phyloP scores from a whole-genome alignment of 2,329 filamentous ascomycete genomes.

The Canariomyces notabilis region DNA sequence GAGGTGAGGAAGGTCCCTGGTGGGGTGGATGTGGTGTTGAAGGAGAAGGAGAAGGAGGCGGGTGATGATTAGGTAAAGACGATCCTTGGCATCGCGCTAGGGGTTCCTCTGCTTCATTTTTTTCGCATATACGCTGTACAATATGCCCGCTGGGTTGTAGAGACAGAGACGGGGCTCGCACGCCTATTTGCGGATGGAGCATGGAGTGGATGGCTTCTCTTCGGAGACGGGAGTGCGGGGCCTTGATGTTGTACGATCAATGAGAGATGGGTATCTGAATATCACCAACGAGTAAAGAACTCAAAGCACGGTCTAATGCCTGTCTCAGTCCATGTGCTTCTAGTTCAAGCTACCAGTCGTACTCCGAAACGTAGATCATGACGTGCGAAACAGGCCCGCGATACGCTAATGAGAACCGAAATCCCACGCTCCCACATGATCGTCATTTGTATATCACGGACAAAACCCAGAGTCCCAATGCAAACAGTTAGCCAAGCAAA shows the following conservation, averaged over 20 bases:
- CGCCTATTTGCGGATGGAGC: too few species aligned
- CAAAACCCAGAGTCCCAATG: not conserved
- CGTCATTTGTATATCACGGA: not conserved
- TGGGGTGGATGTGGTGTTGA: constrained; percentile 23
- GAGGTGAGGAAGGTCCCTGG: constrained; percentile 41
- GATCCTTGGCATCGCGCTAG: not conserved
- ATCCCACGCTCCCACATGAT: not conserved
- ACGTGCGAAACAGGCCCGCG: not conserved
- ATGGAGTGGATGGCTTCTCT: too few species aligned
- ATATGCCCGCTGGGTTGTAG: too few species aligned
- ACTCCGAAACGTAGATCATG: not conserved
- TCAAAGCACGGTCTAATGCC: too few species aligned
- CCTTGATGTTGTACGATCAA: too few species aligned
- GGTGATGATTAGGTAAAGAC: constrained; percentile 5
- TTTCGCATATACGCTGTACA: too few species aligned
- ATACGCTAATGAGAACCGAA: not conserved
- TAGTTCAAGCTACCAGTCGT: too few species aligned
- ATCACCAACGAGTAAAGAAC: too few species aligned
- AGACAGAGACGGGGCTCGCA: too few species aligned
- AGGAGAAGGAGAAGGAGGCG: constrained; percentile 16
- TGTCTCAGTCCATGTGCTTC: too few species aligned
- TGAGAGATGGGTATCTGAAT: too few species aligned
- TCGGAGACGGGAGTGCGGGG: too few species aligned
- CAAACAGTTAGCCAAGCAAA: not conserved
- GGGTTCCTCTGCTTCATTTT: not conserved